Conservation (phyloP, 192 early-diverging fungal species). For the Umbelopsis sp. region DNA sequence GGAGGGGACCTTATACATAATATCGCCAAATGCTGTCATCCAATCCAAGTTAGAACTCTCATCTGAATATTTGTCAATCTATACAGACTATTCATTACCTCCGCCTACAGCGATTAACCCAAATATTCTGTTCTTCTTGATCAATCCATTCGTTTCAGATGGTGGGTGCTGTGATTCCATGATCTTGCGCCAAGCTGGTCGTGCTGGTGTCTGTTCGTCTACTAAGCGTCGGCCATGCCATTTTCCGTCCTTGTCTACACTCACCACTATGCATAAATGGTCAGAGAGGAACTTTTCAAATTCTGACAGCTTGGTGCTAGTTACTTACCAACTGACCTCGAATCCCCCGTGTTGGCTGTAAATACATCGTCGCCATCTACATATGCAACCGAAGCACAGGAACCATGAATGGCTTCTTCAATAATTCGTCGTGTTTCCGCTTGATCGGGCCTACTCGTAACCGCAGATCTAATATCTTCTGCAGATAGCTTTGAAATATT, state of each 20-base stretch:
- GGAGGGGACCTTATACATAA: constrained; percentile 53
- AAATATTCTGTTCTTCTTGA: constrained; percentile 23
- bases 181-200: constrained; percentile 35
- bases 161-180: constrained; percentile 43
- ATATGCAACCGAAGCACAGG: constrained; percentile 58
- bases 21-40: constrained; percentile 72
- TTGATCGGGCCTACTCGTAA: constrained; percentile 25
- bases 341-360: constrained; percentile 57
- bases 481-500: constrained; percentile 41
- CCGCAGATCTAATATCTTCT: constrained; percentile 17
- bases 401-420: constrained; percentile 48
- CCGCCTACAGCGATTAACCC: constrained; percentile 36
- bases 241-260: constrained; percentile 69
- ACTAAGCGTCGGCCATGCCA: constrained; percentile 62
- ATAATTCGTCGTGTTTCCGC: constrained; percentile 30
- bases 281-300: constrained; percentile 54
- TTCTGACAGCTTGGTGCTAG: background rate
- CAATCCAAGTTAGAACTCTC: constrained; percentile 61
- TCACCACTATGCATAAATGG: constrained; percentile 70
- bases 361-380: constrained; percentile 51
- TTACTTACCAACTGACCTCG: constrained; percentile 52
- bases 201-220: constrained; percentile 49
- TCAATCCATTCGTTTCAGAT: constrained; percentile 20
- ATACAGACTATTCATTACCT: constrained; percentile 21
- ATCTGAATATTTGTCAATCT: constrained; percentile 12